These are phyloP conservation scores for Filobasidium uniguttulatum DNA, from an alignment of 1,284 basidiomycete genomes.

Conservation along the genomic window DNA sequence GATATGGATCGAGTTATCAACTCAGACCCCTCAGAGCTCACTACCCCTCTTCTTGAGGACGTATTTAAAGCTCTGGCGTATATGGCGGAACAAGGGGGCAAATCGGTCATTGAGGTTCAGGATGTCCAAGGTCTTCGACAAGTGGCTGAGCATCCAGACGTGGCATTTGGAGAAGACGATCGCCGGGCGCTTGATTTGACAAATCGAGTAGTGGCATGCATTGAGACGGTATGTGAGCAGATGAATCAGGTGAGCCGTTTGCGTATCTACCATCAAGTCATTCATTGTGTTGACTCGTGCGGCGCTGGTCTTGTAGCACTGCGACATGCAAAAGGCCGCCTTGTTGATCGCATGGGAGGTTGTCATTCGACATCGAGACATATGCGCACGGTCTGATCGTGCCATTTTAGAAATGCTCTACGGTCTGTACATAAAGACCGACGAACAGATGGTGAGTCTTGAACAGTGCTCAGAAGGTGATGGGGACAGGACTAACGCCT, in stretches of 20 bases:
- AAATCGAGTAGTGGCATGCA: neutral
- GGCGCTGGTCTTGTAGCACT: too few relatives aligned
- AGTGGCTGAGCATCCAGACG: too few relatives aligned
- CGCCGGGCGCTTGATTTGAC: neutral
- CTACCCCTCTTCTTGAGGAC: neutral
- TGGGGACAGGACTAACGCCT: neutral
- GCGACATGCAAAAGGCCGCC: too few relatives aligned
- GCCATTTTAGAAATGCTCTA: neutral
- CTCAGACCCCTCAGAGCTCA: too few relatives aligned
- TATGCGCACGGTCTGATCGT: neutral
- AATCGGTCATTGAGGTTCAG: neutral
- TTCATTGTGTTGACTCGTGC: too few relatives aligned
- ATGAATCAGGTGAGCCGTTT: neutral
- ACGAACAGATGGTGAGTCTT: slow-evolving; percentile 2
- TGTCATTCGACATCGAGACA: neutral
- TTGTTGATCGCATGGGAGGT: slow-evolving; percentile 9
- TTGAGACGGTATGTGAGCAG: neutral
- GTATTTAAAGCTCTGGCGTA: neutral
- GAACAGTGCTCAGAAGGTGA: too few relatives aligned
- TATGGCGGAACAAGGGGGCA: neutral
- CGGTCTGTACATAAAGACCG: slow-evolving; percentile 1
- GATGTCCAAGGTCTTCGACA: neutral
- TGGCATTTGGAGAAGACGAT: neutral
- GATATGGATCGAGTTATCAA: neutral
- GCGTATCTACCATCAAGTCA: too few relatives aligned